These are phyloP conservation scores for Camptophora hylomeconis DNA, from an alignment of 2,329 filamentous ascomycete species.

Conservation along the genomic window DNA sequence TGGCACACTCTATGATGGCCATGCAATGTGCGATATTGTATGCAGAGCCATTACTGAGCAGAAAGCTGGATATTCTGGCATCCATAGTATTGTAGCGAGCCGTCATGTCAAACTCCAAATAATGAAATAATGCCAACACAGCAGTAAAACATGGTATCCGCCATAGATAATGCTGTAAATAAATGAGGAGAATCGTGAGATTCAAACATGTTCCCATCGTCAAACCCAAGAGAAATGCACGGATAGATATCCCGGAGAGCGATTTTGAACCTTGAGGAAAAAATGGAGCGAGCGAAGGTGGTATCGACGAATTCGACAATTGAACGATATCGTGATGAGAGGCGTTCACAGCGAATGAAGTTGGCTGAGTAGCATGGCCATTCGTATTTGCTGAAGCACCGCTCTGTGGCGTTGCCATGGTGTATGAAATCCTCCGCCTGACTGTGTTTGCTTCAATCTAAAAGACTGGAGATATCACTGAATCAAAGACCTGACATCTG, in stretches of 20 bases:
- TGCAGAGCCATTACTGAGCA: slow-evolving; percentile 71
- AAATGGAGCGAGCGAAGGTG: no score
- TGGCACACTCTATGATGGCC: slow-evolving; percentile 59
- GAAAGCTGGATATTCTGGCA: slow-evolving; percentile 62
- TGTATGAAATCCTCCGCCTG: no score
- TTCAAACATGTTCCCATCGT: slow-evolving; percentile 24
- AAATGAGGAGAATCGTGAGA: slow-evolving; percentile 19
- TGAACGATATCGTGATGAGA: no score
- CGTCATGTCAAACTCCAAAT: slow-evolving; percentile 89
- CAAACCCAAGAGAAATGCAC: slow-evolving; percentile 31
- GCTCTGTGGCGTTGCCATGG: no score
- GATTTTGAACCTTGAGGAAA: slow-evolving; percentile 25
- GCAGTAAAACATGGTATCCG: slow-evolving; percentile 40
- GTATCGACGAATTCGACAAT: no score
- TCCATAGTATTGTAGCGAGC: slow-evolving; percentile 67
- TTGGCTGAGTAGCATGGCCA: no score
- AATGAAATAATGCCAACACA: slow-evolving; percentile 72
- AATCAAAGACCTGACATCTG: no score
- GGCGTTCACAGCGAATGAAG: no score
- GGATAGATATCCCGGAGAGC: slow-evolving; percentile 31
- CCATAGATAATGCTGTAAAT: slow-evolving; percentile 35
- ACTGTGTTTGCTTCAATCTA: no score
- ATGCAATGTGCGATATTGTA: slow-evolving; percentile 73
- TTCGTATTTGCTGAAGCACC: no score
- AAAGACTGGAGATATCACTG: no score